Evolutionary conservation across 78 protist genomes (phyloP).

Genomic region (Dictyostelium citrinum): DNA sequence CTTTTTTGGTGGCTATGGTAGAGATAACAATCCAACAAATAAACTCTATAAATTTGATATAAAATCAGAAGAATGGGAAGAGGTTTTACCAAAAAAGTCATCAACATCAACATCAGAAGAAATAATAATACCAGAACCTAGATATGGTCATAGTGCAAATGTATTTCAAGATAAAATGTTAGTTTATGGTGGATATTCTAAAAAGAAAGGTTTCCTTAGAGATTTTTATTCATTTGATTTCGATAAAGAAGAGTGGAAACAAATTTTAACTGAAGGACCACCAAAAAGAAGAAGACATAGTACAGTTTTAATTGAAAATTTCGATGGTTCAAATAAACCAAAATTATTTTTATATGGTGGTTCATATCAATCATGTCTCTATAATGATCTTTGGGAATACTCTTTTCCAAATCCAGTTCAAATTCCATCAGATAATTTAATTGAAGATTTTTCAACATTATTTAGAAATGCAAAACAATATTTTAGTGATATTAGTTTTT

Average conservation of each 20-base stretch:
- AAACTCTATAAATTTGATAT: conserved; percentile 13
- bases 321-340: background rate
- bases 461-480: conserved; percentile 46
- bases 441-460: conserved; percentile 15
- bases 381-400: conserved; percentile 64
- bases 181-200: conserved; percentile 61
- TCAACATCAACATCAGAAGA: background rate
- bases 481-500: conserved; percentile 37
- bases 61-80: conserved; percentile 1
- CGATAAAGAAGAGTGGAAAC: conserved; percentile 22
- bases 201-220: conserved; percentile 33
- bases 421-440: conserved; percentile 30
- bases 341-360: conserved; percentile 45
- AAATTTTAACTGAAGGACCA: conserved; percentile 22
- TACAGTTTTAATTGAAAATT: background rate
- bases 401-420: conserved; percentile 35
- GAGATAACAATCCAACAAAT: background rate
- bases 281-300: conserved; percentile 52
- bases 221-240: conserved; percentile 60
- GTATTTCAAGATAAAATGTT: conserved; percentile 44
- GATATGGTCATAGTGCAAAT: conserved; percentile 53
- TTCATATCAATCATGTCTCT: conserved; percentile 50
- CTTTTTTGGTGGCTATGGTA: conserved; percentile 55
- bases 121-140: background rate
- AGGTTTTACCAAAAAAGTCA: background rate